Conservation (phyloP, 2,329 filamentous ascomycete species). For the Xylariaceae sp. region DNA sequence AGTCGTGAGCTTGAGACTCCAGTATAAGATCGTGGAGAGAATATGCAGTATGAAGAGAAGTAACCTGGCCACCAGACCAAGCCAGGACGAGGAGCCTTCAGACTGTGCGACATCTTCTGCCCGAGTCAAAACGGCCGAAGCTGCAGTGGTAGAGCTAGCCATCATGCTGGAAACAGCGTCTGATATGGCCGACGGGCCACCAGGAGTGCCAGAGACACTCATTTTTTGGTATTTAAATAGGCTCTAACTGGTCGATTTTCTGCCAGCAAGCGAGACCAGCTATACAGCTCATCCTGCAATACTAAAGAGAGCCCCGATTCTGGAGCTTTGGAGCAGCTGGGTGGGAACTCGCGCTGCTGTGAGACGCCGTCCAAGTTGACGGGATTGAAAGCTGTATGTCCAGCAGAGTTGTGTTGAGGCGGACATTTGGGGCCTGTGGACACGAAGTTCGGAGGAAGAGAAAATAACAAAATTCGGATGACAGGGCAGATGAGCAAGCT, state of each 20-base stretch:
- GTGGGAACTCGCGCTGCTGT: background rate
- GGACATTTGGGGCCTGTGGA: conserved; percentile 29
- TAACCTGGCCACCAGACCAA: conserved; percentile 61
- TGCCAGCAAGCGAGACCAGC: conserved; percentile 14
- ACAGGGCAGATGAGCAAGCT: conserved; percentile 16
- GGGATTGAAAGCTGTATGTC: conserved; percentile 20
- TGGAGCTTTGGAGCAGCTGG: conserved; percentile 4
- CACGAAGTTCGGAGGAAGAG: conserved; percentile 3
- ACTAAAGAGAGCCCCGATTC: conserved; percentile 11
- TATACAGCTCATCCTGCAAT: conserved; percentile 32
- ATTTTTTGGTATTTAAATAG: conserved; percentile 10
- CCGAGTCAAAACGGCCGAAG: conserved; percentile 32
- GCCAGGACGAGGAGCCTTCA: conserved; percentile 54
- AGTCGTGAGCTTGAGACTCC: conserved; percentile 81
- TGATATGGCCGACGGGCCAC: conserved; percentile 29
- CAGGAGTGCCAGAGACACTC: conserved; percentile 15
- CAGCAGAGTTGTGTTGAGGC: conserved; percentile 18
- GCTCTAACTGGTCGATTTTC: background rate
- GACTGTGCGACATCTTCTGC: conserved; percentile 33
- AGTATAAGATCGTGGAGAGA: conserved; percentile 70
- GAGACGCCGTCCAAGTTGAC: conserved; percentile 17
- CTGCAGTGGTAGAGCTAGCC: conserved; percentile 33
- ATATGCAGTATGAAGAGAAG: conserved; percentile 62
- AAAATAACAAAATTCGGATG: background rate
- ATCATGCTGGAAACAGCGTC: conserved; percentile 34